A percentile compares a stretch with the other conserved stretches of the same genome.
These are phyloP conservation scores for Panaeolus cyanescens DNA, from an alignment of 768 basidiomycete species.

Conservation along the genomic window DNA sequence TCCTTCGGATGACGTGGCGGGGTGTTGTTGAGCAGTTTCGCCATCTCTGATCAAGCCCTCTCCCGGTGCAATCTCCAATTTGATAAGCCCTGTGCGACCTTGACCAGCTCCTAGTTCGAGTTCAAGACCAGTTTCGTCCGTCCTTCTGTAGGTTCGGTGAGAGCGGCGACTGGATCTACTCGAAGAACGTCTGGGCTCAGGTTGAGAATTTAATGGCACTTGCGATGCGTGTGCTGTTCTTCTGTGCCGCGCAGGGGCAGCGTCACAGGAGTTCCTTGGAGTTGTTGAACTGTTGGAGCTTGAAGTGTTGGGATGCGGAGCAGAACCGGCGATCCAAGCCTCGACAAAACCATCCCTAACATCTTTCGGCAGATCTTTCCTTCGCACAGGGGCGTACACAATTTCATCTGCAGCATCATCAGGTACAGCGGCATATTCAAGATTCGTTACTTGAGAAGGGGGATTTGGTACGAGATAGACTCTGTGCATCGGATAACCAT, in stretches of 20 bases:
- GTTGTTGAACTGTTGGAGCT: conserved; percentile 25
- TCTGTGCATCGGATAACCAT: conserved; percentile 45
- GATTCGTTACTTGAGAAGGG: conserved; percentile 15
- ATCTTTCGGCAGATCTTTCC: conserved; percentile 54
- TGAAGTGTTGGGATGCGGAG: conserved; percentile 20
- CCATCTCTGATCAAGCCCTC: conserved; percentile 44
- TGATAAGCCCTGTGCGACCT: conserved; percentile 40
- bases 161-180: conserved; percentile 5
- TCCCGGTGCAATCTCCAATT: conserved; percentile 44
- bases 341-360: conserved; percentile 60
- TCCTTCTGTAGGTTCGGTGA: background rate
- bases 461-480: conserved; percentile 62
- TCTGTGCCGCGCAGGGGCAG: background rate
- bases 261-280: background rate
- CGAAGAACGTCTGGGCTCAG: conserved; percentile 25
- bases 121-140: background rate
- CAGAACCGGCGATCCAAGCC: conserved; percentile 57
- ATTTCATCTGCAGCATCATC: conserved; percentile 29
- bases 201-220: conserved; percentile 28
- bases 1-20: background rate
- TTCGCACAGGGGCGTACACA: conserved; percentile 74
- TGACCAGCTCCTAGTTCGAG: background rate
- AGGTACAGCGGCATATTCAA: conserved; percentile 10
- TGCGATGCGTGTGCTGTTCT: conserved; percentile 29
- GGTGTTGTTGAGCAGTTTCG: background rate